Evolutionary conservation across 495 filamentous ascomycete species (phyloP).

Genomic region (Cudoniella acicularis): DNA sequence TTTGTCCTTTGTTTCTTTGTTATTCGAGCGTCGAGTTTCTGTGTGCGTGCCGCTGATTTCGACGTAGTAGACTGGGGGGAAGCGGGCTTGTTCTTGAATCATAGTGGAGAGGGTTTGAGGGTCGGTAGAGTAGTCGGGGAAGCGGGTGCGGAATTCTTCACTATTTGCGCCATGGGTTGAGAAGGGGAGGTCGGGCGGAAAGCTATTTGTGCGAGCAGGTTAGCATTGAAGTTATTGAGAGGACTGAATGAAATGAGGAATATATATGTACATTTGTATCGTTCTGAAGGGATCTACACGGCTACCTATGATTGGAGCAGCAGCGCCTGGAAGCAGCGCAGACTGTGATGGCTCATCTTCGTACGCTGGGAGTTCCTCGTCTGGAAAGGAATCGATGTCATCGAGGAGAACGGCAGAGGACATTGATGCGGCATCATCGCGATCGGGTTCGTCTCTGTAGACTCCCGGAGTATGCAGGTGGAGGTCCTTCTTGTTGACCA

Average conservation of each 20-base stretch:
- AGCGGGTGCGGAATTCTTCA: constrained; percentile 14
- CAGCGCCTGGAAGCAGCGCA: neutral
- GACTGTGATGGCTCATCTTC: constrained; percentile 10
- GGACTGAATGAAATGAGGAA: too few relatives aligned
- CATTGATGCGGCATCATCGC: constrained; percentile 24
- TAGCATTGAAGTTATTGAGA: too few relatives aligned
- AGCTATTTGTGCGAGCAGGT: neutral
- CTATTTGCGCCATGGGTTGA: constrained; percentile 10
- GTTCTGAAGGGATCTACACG: too few relatives aligned
- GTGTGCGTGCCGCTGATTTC: constrained; percentile 47
- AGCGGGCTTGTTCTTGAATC: constrained; percentile 34
- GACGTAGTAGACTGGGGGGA: constrained; percentile 42
- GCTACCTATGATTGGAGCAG: neutral
- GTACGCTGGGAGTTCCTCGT: constrained; percentile 26
- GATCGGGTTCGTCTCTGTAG: constrained; percentile 23
- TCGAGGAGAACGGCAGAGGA: constrained; percentile 23
- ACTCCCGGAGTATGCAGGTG: neutral
- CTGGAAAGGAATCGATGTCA: constrained; percentile 22
- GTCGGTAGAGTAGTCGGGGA: constrained; percentile 24
- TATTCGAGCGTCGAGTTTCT: constrained; percentile 34
- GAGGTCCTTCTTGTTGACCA: neutral
- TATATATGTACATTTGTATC: too few relatives aligned
- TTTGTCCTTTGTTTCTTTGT: constrained; percentile 37
- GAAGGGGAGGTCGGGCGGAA: constrained; percentile 16
- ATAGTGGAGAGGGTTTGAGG: constrained; percentile 37